Conservation (phyloP, 1,284 basidiomycete species). For the Ustilago cynodontis region DNA sequence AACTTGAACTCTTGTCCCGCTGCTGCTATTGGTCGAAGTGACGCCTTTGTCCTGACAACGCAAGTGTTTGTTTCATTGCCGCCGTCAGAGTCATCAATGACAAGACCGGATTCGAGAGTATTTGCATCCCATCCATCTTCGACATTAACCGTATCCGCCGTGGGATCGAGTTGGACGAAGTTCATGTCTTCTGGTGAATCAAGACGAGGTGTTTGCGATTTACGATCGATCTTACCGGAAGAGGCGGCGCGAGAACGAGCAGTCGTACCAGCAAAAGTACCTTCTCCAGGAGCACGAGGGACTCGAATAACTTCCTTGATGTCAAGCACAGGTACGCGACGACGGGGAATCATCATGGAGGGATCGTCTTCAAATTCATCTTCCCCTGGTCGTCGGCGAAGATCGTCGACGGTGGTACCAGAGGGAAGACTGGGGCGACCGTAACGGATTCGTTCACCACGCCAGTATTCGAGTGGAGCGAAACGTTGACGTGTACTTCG, state of each 20-base stretch:
- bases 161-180: conserved; percentile 73
- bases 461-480: conserved; percentile 89
- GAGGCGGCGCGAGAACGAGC: not conserved
- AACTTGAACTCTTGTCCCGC: conserved; percentile 80
- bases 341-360: conserved; percentile 27
- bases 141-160: conserved; percentile 49
- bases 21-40: conserved; percentile 66
- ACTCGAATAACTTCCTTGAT: conserved; percentile 85
- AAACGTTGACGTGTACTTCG: conserved; percentile 80
- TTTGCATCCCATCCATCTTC: conserved; percentile 86
- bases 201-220: conserved; percentile 67
- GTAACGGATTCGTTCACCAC: conserved; percentile 89
- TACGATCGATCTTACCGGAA: conserved; percentile 17
- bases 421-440: conserved; percentile 60
- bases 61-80: conserved; percentile 76
- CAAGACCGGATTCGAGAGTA: conserved; percentile 78
- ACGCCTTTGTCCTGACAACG: conserved; percentile 33
- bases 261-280: conserved; percentile 64
- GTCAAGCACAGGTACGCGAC: conserved; percentile 75
- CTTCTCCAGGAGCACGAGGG: conserved; percentile 76
- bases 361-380: conserved; percentile 60
- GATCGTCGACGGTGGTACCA: conserved; percentile 28
- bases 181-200: conserved; percentile 23
- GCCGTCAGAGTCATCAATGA: conserved; percentile 78
- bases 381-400: conserved; percentile 41